Evolutionary conservation across 1,284 basidiomycete species (phyloP).

Genomic region (Trichosporon sp.): DNA sequence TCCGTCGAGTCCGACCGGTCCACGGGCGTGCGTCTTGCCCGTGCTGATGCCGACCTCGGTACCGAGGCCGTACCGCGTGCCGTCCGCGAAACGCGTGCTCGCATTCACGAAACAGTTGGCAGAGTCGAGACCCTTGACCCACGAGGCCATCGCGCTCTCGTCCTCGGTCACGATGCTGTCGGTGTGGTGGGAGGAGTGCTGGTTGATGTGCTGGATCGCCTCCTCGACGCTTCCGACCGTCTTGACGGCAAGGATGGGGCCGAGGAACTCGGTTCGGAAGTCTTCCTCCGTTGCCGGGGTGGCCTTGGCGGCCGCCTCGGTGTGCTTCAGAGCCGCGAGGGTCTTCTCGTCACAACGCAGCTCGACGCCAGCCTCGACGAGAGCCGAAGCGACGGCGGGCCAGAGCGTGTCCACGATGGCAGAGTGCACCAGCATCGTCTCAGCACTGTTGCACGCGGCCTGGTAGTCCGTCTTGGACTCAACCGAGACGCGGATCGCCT

Average conservation of each 20-base stretch:
- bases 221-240: conserved; percentile 68
- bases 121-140: conserved; percentile 84
- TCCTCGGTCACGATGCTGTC: conserved; percentile 90
- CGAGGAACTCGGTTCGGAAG: conserved; percentile 86
- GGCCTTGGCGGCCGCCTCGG: conserved; percentile 59
- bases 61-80: conserved; percentile 94
- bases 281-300: conserved; percentile 64
- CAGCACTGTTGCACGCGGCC: conserved; percentile 91
- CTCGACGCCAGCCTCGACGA: conserved; percentile 70
- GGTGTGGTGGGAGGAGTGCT: conserved; percentile 92
- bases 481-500: conserved; percentile 77
- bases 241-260: conserved; percentile 77
- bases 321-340: conserved; percentile 60
- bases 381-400: conserved; percentile 73
- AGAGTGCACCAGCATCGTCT: conserved; percentile 85
- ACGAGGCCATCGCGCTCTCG: conserved; percentile 66
- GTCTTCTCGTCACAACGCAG: conserved; percentile 76
- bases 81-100: conserved; percentile 93
- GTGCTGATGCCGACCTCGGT: conserved; percentile 98
- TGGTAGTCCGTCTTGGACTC: conserved; percentile 97
- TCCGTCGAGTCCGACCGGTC: conserved; percentile 94
- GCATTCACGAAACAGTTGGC: conserved; percentile 95
- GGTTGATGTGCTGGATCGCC: conserved; percentile 88
- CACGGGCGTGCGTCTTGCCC: conserved; percentile 92
- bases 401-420: conserved; percentile 71